Base-by-base conservation (phyloP, 192 early-diverging fungal genomes). In the Backusella morwellensis region DNA sequence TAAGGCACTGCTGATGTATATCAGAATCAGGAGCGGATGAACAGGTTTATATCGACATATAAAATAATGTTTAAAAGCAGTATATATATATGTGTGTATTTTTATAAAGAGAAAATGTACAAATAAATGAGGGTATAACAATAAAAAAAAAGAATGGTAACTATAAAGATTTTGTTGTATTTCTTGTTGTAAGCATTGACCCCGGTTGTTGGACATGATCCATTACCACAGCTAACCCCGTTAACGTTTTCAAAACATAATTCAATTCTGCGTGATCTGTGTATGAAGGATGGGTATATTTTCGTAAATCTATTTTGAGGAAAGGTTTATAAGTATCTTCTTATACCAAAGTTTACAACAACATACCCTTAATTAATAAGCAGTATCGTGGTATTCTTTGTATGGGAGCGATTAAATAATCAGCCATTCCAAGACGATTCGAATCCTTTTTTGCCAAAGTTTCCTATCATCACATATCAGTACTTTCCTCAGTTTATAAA, bases 371-470 rank as follows among this genome's bases (percentile, higher is more conserved):
- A 41, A 94, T 82, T 35, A 94, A 77, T 77, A 94, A 74, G 35
- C 88, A 88, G 80, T 94, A 94, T 38, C 92, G 85, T 1, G 93
- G 90, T 34, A 93, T 89, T 35, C 93, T 86, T 80, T 94, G 93
- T 56, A 94, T 91, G 0, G 93, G 93, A 79, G 92, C 88, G 56
- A 94, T 92, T 72, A 94, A 82, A 75, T 91, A 83, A 77, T 93
- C 93, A 35, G 86, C 83, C 41, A 96, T 83, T 35, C 86, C 88
- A 36, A 94, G 78, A 6, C 86, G 85, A 34, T 84, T 89, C 4
- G 80, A 84, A 74, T 89, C 86, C 34, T 80, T 82, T 40, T 76
- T 82, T 34, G 82, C 78, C 4, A 72, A 70, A 66, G 79, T 83
- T 68, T 87, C 81, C 71, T 73, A 76, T 56, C 42, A 44, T 44